Conservation (phyloP, 805 yeast genomes). For the Myxozyma monticola region DNA sequence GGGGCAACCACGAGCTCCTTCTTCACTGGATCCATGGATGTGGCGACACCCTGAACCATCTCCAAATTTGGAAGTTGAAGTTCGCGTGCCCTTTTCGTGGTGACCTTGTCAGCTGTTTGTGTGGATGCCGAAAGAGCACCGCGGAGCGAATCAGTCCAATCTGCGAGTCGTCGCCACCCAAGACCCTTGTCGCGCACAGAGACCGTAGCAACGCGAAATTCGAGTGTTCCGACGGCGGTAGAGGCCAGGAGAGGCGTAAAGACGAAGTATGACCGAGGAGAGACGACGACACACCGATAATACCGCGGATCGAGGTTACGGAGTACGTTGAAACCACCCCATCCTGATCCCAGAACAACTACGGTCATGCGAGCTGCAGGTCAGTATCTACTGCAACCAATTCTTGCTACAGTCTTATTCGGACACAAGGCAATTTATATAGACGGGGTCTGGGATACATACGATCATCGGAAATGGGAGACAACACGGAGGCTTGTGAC, state of each 20-base stretch:
- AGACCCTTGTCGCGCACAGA: conserved; percentile 57
- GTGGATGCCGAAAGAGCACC: background rate
- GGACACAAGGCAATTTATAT: background rate
- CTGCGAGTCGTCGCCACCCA: conserved; percentile 45
- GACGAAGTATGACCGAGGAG: conserved; percentile 68
- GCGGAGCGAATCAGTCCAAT: background rate
- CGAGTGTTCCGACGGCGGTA: conserved; percentile 71
- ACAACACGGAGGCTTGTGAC: background rate
- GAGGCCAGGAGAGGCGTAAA: conserved; percentile 70
- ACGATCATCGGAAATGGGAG: background rate
- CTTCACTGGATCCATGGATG: conserved; percentile 10
- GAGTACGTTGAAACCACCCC: conserved; percentile 67
- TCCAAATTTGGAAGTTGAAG: conserved; percentile 13
- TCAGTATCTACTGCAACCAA: too few species aligned
- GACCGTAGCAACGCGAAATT: conserved; percentile 61
- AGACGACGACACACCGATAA: conserved; percentile 64
- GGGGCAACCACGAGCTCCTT: conserved; percentile 15
- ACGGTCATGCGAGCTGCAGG: conserved; percentile 33
- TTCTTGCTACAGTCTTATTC: background rate
- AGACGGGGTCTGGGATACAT: background rate
- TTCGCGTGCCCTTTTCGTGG: conserved; percentile 4
- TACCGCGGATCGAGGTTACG: conserved; percentile 53
- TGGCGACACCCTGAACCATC: conserved; percentile 21
- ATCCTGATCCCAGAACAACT: conserved; percentile 66
- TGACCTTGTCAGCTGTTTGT: conserved; percentile 2